Evolutionary conservation across 805 yeast genomes (phyloP).

Genomic region (Lipomyces japonicus): DNA sequence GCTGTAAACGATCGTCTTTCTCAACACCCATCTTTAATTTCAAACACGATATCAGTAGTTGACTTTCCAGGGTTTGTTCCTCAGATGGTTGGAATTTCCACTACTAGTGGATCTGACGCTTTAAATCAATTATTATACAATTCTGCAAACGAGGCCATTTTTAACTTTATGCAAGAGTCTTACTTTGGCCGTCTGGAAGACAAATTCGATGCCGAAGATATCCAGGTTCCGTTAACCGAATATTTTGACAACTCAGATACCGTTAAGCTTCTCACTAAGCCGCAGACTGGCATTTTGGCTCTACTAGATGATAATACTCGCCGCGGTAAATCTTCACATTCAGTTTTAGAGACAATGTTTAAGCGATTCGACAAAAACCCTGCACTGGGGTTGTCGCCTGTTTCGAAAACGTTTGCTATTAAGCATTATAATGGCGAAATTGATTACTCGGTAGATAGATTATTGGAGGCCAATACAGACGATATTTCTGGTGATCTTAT

Average conservation of each 20-base stretch:
- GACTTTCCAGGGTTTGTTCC: constrained; percentile 44
- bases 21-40: constrained; percentile 33
- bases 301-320: constrained; percentile 41
- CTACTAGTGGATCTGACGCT: constrained; percentile 22
- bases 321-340: constrained; percentile 36
- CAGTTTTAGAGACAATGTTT: constrained; percentile 35
- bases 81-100: constrained; percentile 12
- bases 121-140: constrained; percentile 42
- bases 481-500: constrained; percentile 45
- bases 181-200: constrained; percentile 42
- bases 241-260: constrained; percentile 56
- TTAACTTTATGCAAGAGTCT: constrained; percentile 39
- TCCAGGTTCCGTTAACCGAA: constrained; percentile 51
- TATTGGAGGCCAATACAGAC: constrained; percentile 53
- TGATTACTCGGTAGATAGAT: constrained; percentile 49
- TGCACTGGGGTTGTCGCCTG: constrained; percentile 16
- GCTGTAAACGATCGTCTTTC: constrained; percentile 38
- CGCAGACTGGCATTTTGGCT: constrained; percentile 38
- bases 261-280: constrained; percentile 50
- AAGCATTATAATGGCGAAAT: constrained; percentile 60
- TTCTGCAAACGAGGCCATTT: constrained; percentile 43
- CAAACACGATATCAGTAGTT: constrained; percentile 38
- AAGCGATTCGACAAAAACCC: constrained; percentile 37
- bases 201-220: constrained; percentile 41
- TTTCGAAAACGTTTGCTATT: constrained; percentile 42